Conservation (phyloP, 192 early-diverging fungal species). For the Polychytrium aggregatum region DNA sequence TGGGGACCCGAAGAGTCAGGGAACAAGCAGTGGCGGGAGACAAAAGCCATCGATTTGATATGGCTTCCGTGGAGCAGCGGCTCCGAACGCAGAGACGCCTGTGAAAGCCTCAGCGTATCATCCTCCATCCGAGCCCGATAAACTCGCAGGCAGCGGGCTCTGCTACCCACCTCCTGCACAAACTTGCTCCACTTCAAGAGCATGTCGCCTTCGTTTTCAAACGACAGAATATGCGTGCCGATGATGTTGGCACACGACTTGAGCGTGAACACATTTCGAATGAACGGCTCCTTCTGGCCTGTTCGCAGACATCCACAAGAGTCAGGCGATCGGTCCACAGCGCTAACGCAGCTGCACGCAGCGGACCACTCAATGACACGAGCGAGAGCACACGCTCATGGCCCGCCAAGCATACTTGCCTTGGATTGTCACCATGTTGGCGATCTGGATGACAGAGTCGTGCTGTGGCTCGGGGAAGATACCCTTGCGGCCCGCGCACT, state of each 20-base stretch:
- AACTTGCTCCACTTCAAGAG: slow-evolving; percentile 80
- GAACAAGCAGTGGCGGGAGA: too few relatives aligned
- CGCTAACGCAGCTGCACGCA: slow-evolving; percentile 3
- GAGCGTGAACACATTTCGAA: slow-evolving; percentile 89
- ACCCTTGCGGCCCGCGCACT: slow-evolving; percentile 92
- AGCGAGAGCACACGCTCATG: background rate
- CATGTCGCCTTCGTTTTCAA: slow-evolving; percentile 67
- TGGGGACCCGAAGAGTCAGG: too few relatives aligned
- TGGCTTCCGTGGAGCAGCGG: too few relatives aligned
- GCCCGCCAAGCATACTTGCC: slow-evolving; percentile 16
- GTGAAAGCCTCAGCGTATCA: too few relatives aligned
- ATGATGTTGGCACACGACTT: slow-evolving; percentile 86
- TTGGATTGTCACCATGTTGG: slow-evolving; percentile 85
- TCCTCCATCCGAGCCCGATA: too few relatives aligned
- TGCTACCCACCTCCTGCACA: slow-evolving; percentile 38
- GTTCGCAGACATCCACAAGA: background rate
- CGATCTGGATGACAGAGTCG: slow-evolving; percentile 97
- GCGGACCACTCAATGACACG: background rate
- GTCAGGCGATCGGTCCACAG: background rate
- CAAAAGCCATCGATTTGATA: too few relatives aligned
- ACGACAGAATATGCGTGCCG: slow-evolving; percentile 74
- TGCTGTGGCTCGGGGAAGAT: slow-evolving; percentile 84
- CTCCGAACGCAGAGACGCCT: too few relatives aligned
- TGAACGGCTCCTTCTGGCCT: slow-evolving; percentile 79
- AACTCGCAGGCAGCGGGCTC: too few relatives aligned